These are phyloP conservation scores for Penicillium longicatenatum DNA, from an alignment of 495 filamentous ascomycete genomes.

Conservation along the genomic window DNA sequence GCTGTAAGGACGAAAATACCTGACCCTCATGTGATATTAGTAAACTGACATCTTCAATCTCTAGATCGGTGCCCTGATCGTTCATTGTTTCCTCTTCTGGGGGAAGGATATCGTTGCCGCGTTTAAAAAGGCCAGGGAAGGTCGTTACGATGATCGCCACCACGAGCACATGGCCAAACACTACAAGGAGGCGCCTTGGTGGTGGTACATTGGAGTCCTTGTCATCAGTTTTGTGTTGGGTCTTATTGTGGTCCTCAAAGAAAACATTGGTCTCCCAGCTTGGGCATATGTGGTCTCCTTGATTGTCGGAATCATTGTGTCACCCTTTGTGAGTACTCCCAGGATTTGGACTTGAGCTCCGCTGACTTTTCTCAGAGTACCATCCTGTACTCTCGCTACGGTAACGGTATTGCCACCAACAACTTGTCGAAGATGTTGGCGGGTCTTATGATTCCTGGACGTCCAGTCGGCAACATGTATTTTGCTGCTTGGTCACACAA, in stretches of 20 bases:
- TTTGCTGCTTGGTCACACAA: conserved; percentile 44
- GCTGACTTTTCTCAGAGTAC: conserved; percentile 24
- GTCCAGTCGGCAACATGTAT: conserved; percentile 48
- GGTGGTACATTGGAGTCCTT: conserved; percentile 55
- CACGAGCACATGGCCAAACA: conserved; percentile 43
- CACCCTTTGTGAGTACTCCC: conserved; percentile 33
- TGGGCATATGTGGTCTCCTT: conserved; percentile 58
- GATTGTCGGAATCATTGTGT: conserved; percentile 30
- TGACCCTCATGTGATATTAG: neutral
- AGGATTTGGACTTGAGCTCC: neutral
- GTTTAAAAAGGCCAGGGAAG: conserved; percentile 29
- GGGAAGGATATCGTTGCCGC: conserved; percentile 34
- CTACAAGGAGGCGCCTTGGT: conserved; percentile 56
- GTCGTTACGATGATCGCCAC: conserved; percentile 45
- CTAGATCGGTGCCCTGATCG: conserved; percentile 37
- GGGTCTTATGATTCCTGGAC: conserved; percentile 43
- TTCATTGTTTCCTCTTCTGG: conserved; percentile 39
- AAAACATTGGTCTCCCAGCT: conserved; percentile 51
- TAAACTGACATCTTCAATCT: conserved; percentile 3
- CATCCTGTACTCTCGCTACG: conserved; percentile 36
- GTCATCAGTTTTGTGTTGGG: conserved; percentile 51
- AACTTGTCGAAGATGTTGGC: conserved; percentile 43
- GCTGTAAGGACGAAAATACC: conserved; percentile 23
- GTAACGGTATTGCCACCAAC: conserved; percentile 41
- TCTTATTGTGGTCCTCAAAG: conserved; percentile 47